phyloP scores from a whole-genome alignment of 495 filamentous ascomycete genomes.

The Trichoderma parareesei region DNA sequence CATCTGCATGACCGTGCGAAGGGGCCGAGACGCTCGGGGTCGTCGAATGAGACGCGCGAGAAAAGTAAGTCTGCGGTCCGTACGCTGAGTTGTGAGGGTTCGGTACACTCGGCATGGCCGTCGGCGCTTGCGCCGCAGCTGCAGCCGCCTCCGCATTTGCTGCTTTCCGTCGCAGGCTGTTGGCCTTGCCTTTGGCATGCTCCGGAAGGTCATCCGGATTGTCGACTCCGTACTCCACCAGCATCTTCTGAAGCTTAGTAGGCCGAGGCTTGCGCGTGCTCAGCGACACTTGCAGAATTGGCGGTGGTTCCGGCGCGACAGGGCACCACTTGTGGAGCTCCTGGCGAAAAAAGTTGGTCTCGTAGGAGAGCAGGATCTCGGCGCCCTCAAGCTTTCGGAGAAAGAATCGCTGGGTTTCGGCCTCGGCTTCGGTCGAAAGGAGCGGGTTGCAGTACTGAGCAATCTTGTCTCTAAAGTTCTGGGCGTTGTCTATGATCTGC shows the following conservation, averaged over 20 bases:
- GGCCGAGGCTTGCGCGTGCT: conserved; percentile 96
- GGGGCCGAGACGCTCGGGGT: conserved; percentile 30
- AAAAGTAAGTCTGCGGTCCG: conserved; percentile 27
- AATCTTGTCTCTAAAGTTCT: conserved; percentile 77
- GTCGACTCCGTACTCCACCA: conserved; percentile 76
- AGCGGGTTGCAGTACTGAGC: conserved; percentile 69
- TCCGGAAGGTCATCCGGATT: conserved; percentile 84
- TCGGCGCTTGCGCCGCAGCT: conserved; percentile 18
- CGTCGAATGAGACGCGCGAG: conserved; percentile 30
- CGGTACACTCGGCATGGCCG: neutral
- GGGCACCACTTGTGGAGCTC: conserved; percentile 95
- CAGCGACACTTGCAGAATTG: conserved; percentile 72
- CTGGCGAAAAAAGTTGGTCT: conserved; percentile 95
- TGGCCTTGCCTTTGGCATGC: conserved; percentile 66
- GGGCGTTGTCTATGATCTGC: conserved; percentile 76
- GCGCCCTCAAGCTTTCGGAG: conserved; percentile 97
- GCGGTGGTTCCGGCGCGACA: conserved; percentile 78
- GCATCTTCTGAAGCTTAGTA: conserved; percentile 94
- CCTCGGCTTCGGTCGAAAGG: conserved; percentile 74
- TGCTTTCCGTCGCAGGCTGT: conserved; percentile 52
- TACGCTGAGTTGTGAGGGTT: neutral
- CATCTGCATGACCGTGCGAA: conserved; percentile 24
- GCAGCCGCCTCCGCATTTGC: conserved; percentile 36
- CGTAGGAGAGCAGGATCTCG: conserved; percentile 82
- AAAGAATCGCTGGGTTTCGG: conserved; percentile 89